phyloP scores from a whole-genome alignment of 2,329 filamentous ascomycete species.

The Ophiocordyceps camponoti-saundersi region DNA sequence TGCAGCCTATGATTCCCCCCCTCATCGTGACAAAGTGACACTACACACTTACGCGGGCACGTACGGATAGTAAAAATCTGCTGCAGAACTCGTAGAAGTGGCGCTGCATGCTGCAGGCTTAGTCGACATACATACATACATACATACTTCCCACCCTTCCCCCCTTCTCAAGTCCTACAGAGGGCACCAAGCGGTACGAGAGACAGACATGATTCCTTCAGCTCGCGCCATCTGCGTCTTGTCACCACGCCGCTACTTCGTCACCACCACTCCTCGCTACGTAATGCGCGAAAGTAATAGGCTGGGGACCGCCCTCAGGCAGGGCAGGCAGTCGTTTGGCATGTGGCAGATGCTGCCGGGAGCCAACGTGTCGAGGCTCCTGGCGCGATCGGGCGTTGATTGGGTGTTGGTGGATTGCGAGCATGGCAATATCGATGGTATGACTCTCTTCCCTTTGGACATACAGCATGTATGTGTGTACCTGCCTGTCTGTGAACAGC shows the following conservation, averaged over 20 bases:
- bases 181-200: too few species aligned
- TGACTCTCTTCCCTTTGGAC: too few species aligned
- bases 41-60: too few species aligned
- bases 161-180: neutral
- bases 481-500: neutral
- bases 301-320: slow-evolving; percentile 30
- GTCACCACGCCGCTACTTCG: neutral
- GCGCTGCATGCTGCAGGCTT: too few species aligned
- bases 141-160: neutral
- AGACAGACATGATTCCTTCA: neutral
- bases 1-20: too few species aligned
- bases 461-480: neutral
- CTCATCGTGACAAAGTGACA: too few species aligned
- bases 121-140: too few species aligned
- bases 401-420: slow-evolving; percentile 46
- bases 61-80: too few species aligned
- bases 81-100: too few species aligned
- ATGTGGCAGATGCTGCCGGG: slow-evolving; percentile 49
- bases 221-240: neutral
- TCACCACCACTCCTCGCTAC: slow-evolving; percentile 1
- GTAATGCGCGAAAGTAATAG: slow-evolving; percentile 28
- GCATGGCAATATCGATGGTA: slow-evolving; percentile 33
- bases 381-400: slow-evolving; percentile 46
- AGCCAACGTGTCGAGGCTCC: slow-evolving; percentile 37
- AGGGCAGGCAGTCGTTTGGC: slow-evolving; percentile 33